A percentile compares a stretch with the other conserved stretches of the same genome.
These are phyloP conservation scores for Alternaria sp. DNA, from an alignment of 2,329 filamentous ascomycete species.

Conservation along the genomic window DNA sequence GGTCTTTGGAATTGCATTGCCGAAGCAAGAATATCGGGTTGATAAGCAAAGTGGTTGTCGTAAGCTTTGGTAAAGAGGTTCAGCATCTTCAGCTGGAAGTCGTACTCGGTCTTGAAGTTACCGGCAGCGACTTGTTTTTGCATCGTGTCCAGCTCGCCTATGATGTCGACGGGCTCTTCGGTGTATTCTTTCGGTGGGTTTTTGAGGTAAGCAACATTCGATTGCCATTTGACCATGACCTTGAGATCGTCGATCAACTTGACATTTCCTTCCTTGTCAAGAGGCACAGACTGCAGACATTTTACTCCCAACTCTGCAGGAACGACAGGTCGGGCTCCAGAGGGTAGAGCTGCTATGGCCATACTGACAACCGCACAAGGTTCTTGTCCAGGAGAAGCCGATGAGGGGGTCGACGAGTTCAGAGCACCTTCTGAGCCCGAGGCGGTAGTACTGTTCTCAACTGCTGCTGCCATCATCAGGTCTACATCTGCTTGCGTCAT, in stretches of 20 bases:
- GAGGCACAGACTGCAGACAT: slow-evolving; percentile 50
- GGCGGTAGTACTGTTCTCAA: slow-evolving; percentile 23
- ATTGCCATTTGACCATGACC: slow-evolving; percentile 51
- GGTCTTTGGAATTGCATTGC: slow-evolving; percentile 51
- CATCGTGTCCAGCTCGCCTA: slow-evolving; percentile 49
- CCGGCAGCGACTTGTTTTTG: slow-evolving; percentile 38
- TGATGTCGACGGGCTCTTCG: slow-evolving; percentile 51
- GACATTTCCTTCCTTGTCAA: slow-evolving; percentile 45
- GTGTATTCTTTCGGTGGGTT: slow-evolving; percentile 49
- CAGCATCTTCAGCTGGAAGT: slow-evolving; percentile 51
- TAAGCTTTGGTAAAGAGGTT: slow-evolving; percentile 49
- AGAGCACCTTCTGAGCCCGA: slow-evolving; percentile 24
- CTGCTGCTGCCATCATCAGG: slow-evolving; percentile 22
- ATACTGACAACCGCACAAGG: slow-evolving; percentile 46
- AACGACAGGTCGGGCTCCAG: slow-evolving; percentile 38
- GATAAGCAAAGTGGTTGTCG: slow-evolving; percentile 54
- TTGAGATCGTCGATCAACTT: slow-evolving; percentile 48
- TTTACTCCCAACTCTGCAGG: slow-evolving; percentile 46
- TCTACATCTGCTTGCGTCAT: slow-evolving; percentile 38
- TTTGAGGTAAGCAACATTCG: slow-evolving; percentile 51
- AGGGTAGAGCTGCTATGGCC: slow-evolving; percentile 36
- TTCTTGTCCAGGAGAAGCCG: slow-evolving; percentile 34
- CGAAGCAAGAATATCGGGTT: slow-evolving; percentile 48
- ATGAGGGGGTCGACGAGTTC: slow-evolving; percentile 24
- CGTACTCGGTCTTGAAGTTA: slow-evolving; percentile 52